These are phyloP conservation scores for Leishmania aethiopica DNA, from an alignment of 208 protist species.

Conservation along the genomic window DNA sequence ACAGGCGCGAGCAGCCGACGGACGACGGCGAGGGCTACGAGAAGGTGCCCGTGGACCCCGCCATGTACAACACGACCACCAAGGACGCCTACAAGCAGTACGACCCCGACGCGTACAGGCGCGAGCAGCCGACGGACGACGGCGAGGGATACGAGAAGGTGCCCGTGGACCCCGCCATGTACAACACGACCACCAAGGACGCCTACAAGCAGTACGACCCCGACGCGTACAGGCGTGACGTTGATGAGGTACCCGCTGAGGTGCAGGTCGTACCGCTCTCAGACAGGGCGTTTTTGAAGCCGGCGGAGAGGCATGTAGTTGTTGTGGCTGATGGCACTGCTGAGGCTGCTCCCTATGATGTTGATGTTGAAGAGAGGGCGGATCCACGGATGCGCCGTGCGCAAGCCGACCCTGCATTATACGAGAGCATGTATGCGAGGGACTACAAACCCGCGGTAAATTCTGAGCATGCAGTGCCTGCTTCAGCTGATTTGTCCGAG, in stretches of 20 bases:
- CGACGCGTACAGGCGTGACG: conserved; percentile 8
- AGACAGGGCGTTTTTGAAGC: neutral
- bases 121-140: neutral
- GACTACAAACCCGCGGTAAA: conserved; percentile 24
- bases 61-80: conserved; percentile 22
- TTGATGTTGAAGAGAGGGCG: neutral
- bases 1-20: conserved; percentile 11
- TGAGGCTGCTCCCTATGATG: too few species aligned
- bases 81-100: conserved; percentile 24
- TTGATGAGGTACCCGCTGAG: neutral
- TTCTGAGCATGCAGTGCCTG: neutral
- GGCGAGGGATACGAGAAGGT: neutral
- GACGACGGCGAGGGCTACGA: neutral
- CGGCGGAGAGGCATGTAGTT: too few species aligned
- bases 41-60: conserved; percentile 19
- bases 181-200: neutral
- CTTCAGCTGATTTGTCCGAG: neutral
- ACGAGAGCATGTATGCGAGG: conserved; percentile 27
- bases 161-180: conserved; percentile 30
- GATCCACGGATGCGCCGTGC: neutral
- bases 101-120: conserved; percentile 26
- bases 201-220: conserved; percentile 26
- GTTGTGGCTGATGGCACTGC: neutral
- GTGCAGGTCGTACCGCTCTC: neutral
- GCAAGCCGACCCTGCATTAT: neutral